These are phyloP conservation scores for Vitis cinerea DNA, from an alignment of 164 flowering plant genomes.

Conservation along the genomic window DNA sequence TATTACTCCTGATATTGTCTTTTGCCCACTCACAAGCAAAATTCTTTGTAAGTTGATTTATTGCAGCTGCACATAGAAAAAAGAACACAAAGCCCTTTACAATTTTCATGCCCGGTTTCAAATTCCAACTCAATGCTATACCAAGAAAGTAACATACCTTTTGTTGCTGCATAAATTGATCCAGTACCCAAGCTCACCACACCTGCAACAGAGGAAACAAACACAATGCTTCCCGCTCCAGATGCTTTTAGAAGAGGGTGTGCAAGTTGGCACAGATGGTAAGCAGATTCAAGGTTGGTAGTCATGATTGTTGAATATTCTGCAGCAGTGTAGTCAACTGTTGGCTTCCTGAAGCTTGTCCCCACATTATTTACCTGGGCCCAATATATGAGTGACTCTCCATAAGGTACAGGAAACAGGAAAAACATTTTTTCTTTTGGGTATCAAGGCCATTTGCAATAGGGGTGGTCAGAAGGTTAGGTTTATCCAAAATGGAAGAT, in stretches of 20 bases:
- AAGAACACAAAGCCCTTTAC: background rate
- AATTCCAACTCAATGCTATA: background rate
- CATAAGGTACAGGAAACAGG: background rate
- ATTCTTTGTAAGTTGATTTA: conserved; percentile 65
- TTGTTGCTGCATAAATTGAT: conserved; percentile 57
- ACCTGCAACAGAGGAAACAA: conserved; percentile 79
- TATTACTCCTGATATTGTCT: conserved; percentile 68
- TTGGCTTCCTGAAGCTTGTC: conserved; percentile 48
- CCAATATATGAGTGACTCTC: background rate
- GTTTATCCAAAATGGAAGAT: too few species aligned
- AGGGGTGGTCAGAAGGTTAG: too few species aligned
- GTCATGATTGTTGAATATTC: conserved; percentile 47
- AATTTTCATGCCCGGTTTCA: background rate
- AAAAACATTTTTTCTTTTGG: too few species aligned
- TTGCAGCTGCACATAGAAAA: conserved; percentile 47
- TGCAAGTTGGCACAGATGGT: conserved; percentile 71
- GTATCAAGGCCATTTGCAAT: too few species aligned
- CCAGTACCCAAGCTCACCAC: conserved; percentile 33
- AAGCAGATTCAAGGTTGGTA: conserved; percentile 67
- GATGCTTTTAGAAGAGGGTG: conserved; percentile 72
- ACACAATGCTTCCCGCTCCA: conserved; percentile 67
- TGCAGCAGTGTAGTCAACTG: conserved; percentile 50
- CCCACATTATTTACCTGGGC: conserved; percentile 71
- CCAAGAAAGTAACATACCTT: conserved; percentile 39
- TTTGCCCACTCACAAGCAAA: conserved; percentile 92